Evolutionary conservation across 495 filamentous ascomycete species (phyloP), one percentile per base, ranked within the genome.

Genomic region (Lichenothelia convexa): DNA sequence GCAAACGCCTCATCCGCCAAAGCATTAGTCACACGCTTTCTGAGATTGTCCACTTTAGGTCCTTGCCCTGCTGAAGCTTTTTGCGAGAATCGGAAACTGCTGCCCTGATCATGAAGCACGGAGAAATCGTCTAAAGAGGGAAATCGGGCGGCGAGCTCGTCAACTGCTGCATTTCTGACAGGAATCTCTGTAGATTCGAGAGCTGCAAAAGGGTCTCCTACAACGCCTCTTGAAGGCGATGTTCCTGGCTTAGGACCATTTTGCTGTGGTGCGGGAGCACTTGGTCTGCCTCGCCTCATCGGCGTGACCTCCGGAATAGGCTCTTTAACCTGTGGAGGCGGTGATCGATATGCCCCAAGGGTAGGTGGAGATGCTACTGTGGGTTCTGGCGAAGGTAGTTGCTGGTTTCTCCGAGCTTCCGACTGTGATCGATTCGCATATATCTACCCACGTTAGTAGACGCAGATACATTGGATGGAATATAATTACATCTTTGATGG

Each of bases 41-140:
- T 74, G 18, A 93, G 61, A 41, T 75, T 71, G 23, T 68, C 71
- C 30, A 72, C 56, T 36, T 65, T 59, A 24, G 68, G 56, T 11
- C 56, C 54, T 9, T 65, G 46, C 21, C 63, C 57, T 27, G 60
- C 49, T 13, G 65, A 51, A n/a, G 53, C 45, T 22, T 61, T 65
- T 16, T 64, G 62, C 42, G 77, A 72, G 51, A 94, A 94, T n/a
- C 89, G 76, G 51, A 93, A 94, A 39, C 84, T 89, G 35, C 70
- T 62, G 9, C 82, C 80, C 27, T 77, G 72, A 45, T 93, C 84
- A 44, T 93, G 83, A 29, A 93, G 62, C 27, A 95, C 64, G 18
- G 85, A 71, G 51, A 97, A 97, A 44, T 95, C 82, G 41, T 97
- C 87, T 20, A 97, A 63, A 7, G 82, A 82, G 3, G 89, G 89